Evolutionary conservation across 2,329 filamentous ascomycete genomes (phyloP), one percentile per base, ranked within the genome.

Genomic region (Penicillium occitanis): DNA sequence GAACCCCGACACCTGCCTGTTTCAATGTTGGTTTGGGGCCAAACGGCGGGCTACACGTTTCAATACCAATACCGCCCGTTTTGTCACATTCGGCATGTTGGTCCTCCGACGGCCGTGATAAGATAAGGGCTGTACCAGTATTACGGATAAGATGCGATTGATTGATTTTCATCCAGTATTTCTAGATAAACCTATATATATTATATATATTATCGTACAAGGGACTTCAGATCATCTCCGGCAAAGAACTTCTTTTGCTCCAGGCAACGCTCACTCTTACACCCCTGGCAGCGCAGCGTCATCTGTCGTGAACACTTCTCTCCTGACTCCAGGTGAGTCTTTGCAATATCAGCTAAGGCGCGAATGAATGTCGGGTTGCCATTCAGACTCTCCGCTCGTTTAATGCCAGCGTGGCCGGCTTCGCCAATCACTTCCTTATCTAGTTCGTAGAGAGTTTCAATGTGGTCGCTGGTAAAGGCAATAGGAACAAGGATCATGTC

Each of bases 391-490:
- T 98, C 95, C 1, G 90, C 92, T 66, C 95, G 87, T 83, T 96
- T 97, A 69, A 99, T 88, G 37, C 93, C 92, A 0, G 87, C 81
- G 73, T 91, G 87, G 87, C 92, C 78, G 44, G 80, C 80, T 69
- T 96, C 93, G 66, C 92, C 91, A 74, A 99, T 98, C 46, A 99
- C 92, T 79, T 99, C 95, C 72, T 92, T 85, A 77, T 99, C 95
- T 62, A 99, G 83, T 78, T 99, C 95, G 76, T 90, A 98, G 0
- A 99, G 83, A 0, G 95, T 99, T 81, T 99, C 95, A 71, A 99
- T 99, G 76, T 99, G 95, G 74, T 99, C 95, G n/a, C 92, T 96
- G 0, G 95, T 99, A 77, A 99, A 99, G 5, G 95, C 95, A 70
- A 99, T 96, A 0, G 95, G 95, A 65, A 99, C 92, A 6, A 99